Evolutionary conservation across 2,329 filamentous ascomycete species (phyloP).

Genomic region (Aspergillus ibericus): DNA sequence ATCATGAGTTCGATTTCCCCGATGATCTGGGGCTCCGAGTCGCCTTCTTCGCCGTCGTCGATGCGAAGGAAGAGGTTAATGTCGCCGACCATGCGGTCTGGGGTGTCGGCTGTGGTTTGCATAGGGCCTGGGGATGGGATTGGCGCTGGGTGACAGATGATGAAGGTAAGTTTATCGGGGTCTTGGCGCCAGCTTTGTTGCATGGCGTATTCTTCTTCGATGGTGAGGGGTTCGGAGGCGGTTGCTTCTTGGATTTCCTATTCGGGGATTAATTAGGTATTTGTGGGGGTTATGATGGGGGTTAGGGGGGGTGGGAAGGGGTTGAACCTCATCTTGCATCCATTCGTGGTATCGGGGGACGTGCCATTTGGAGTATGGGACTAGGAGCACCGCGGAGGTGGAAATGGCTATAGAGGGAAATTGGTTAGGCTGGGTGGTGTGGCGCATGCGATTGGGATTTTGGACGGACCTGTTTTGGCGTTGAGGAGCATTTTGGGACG

Average conservation of each 20-base stretch:
- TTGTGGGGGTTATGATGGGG: background rate
- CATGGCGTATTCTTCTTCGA: slow-evolving; percentile 85
- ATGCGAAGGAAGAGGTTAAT: slow-evolving; percentile 77
- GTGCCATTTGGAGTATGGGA: slow-evolving; percentile 80
- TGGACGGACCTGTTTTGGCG: slow-evolving; percentile 33
- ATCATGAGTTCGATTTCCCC: slow-evolving; percentile 91
- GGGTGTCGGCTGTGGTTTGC: slow-evolving; percentile 53
- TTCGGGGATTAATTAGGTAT: slow-evolving; percentile 9
- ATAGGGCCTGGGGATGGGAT: slow-evolving; percentile 36
- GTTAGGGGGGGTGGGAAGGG: background rate
- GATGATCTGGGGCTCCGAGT: slow-evolving; percentile 41
- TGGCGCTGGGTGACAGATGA: slow-evolving; percentile 62
- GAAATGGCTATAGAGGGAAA: slow-evolving; percentile 58
- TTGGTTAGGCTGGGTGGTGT: background rate
- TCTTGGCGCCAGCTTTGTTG: slow-evolving; percentile 83
- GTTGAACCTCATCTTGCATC: slow-evolving; percentile 84
- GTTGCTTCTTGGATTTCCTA: slow-evolving; percentile 76
- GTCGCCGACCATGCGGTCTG: slow-evolving; percentile 67
- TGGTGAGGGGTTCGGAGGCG: slow-evolving; percentile 77
- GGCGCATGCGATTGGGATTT: background rate
- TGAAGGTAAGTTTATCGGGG: slow-evolving; percentile 87
- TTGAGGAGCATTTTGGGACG: slow-evolving; percentile 34
- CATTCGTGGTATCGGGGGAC: slow-evolving; percentile 81
- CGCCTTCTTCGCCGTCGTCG: slow-evolving; percentile 53
- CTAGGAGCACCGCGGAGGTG: slow-evolving; percentile 67